phyloP scores from a whole-genome alignment of 2,329 filamentous ascomycete species.

The Trichoderma koningiopsis region DNA sequence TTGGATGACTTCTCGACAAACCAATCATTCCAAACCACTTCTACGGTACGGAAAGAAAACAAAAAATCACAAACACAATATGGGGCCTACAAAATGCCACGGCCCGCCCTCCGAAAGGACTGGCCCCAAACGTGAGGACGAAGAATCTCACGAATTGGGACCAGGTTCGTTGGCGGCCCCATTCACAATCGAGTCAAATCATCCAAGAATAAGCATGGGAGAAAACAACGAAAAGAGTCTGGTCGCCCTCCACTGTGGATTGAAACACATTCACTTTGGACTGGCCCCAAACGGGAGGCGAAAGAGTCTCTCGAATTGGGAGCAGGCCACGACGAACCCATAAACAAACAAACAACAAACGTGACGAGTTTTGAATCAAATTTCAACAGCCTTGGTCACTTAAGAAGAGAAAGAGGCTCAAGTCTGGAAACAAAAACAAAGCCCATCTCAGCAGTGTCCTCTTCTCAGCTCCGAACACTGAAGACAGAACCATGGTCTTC shows the following conservation, averaged over 20 bases:
- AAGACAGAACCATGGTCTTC: background rate
- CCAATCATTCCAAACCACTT: background rate
- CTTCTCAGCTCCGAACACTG: background rate
- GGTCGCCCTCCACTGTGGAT: constrained; percentile 6
- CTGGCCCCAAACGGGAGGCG: constrained; percentile 21
- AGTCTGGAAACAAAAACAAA: too few species aligned
- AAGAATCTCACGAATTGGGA: constrained; percentile 25
- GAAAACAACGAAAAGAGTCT: background rate
- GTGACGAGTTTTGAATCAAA: background rate
- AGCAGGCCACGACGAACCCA: constrained; percentile 13
- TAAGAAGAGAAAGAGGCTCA: background rate
- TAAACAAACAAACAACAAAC: background rate
- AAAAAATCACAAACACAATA: background rate
- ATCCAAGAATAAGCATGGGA: background rate
- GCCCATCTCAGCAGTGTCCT: background rate
- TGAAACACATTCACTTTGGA: background rate
- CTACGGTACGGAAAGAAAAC: background rate
- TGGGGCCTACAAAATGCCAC: background rate
- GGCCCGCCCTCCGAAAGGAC: constrained; percentile 21
- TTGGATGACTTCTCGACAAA: constrained; percentile 8
- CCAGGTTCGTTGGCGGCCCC: constrained; percentile 10
- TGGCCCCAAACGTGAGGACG: constrained; percentile 23
- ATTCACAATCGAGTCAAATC: background rate
- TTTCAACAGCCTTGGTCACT: background rate
- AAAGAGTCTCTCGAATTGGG: constrained; percentile 22